Percentiles rank a stretch among this genome's conserved stretches.
Conservation (phyloP, 192 early-diverging fungal species). For the Coemansia biformis region DNA sequence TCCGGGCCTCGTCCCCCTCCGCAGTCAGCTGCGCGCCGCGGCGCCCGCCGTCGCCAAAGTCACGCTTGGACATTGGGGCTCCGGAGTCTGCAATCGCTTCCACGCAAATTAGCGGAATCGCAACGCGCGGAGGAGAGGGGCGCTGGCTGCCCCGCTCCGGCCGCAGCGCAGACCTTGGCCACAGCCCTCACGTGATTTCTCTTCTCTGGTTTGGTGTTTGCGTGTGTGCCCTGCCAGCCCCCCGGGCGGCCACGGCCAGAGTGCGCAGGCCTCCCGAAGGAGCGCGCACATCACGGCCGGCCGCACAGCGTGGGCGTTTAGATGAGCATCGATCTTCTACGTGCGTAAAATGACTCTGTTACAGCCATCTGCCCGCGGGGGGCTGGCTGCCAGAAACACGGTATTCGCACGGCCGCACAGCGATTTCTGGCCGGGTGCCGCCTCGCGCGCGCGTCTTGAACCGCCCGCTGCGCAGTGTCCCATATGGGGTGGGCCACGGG, state of each 20-base stretch:
- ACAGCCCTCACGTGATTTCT: too few relatives aligned
- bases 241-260: slow-evolving; percentile 8
- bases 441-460: background rate
- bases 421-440: background rate
- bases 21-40: slow-evolving; percentile 1
- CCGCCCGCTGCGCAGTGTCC: background rate
- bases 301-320: slow-evolving; percentile 34
- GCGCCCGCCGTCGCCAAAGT: slow-evolving; percentile 6
- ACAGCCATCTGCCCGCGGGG: slow-evolving; percentile 14
- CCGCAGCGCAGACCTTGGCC: too few relatives aligned
- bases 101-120: too few relatives aligned
- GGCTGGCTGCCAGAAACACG: slow-evolving; percentile 38
- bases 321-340: slow-evolving; percentile 41
- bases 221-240: slow-evolving; percentile 47
- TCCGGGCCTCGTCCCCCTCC: background rate
- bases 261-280: too few relatives aligned
- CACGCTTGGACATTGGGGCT: slow-evolving; percentile 10
- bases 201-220: too few relatives aligned
- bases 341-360: slow-evolving; percentile 37
- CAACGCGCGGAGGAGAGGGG: too few relatives aligned
- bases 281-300: background rate
- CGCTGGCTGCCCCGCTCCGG: too few relatives aligned
- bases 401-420: slow-evolving; percentile 45
- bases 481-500: too few relatives aligned
- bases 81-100: background rate